phyloP scores from a whole-genome alignment of 1,139 yeast genomes.

The Blastobotrys persicus region DNA sequence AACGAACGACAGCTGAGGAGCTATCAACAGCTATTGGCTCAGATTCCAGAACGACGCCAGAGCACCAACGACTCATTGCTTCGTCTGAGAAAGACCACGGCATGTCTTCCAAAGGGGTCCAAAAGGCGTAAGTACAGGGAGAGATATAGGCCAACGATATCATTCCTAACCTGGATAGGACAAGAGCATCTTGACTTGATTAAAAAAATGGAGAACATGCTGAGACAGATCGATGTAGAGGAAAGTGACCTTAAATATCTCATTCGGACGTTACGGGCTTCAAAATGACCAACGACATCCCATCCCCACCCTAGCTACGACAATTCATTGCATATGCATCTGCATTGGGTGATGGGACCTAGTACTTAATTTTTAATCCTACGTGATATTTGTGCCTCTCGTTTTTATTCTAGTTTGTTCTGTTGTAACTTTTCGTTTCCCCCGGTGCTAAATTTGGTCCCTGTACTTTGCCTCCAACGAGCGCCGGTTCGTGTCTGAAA shows the following conservation, averaged over 20 bases:
- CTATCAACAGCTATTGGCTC: conserved; percentile 8
- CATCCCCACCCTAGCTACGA: too few relatives aligned
- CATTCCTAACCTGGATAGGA: conserved; percentile 3
- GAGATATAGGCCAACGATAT: background rate
- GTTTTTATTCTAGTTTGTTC: too few relatives aligned
- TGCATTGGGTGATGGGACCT: too few relatives aligned
- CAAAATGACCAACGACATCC: too few relatives aligned
- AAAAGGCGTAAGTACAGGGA: conserved; percentile 10
- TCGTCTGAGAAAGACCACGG: conserved; percentile 7
- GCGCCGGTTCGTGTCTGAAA: too few relatives aligned
- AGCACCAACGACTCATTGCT: conserved; percentile 7
- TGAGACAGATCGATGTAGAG: conserved; percentile 12
- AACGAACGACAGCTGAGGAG: conserved; percentile 7
- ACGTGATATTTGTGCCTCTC: too few relatives aligned
- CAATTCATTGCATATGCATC: too few relatives aligned
- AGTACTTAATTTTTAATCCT: too few relatives aligned
- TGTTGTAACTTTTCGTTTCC: too few relatives aligned
- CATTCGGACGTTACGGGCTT: conserved; percentile 10
- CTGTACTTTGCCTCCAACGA: too few relatives aligned
- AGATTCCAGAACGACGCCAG: conserved; percentile 5
- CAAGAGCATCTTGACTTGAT: conserved; percentile 11
- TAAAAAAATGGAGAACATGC: conserved; percentile 10
- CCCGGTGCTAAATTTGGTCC: too few relatives aligned
- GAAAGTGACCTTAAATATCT: conserved; percentile 11
- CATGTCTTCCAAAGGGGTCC: conserved; percentile 13